phyloP scores from a whole-genome alignment of 2,329 filamentous ascomycete species.

The Botrytis elliptica region DNA sequence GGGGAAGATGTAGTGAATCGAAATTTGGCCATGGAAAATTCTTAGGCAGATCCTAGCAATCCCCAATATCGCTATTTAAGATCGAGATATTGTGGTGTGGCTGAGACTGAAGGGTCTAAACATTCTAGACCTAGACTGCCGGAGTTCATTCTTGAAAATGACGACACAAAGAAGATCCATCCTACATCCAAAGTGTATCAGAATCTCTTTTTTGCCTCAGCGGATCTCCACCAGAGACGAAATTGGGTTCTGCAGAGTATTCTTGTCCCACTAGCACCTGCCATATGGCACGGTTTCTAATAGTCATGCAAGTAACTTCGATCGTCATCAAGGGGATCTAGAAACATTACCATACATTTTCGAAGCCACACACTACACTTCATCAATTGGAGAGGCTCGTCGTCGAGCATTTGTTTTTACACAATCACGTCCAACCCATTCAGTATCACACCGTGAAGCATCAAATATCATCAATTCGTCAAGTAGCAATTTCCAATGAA shows the following conservation, averaged over 20 bases:
- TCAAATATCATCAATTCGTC: not conserved
- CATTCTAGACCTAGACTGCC: conserved; percentile 8
- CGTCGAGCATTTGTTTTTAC: not conserved
- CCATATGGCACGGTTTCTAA: not conserved
- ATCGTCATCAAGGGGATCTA: not conserved
- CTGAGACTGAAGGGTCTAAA: conserved; percentile 5
- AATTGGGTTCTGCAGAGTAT: not conserved
- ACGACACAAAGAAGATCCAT: not conserved
- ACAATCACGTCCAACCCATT: not conserved
- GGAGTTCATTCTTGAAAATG: not conserved
- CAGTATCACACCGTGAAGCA: not conserved
- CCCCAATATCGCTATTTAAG: conserved; percentile 30
- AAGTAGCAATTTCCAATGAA: not conserved
- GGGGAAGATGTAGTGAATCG: conserved; percentile 66
- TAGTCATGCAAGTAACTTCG: not conserved
- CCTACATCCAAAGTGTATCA: conserved; percentile 2
- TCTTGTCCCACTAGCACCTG: not conserved
- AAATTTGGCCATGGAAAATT: conserved; percentile 42
- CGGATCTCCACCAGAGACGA: not conserved
- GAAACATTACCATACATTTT: not conserved
- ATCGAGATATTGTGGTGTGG: conserved; percentile 21
- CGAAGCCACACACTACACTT: not conserved
- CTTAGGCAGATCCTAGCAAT: conserved; percentile 24
- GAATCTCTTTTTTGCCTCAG: not conserved
- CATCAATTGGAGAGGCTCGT: not conserved